Percentiles rank a stretch among this genome's conserved stretches.
phyloP scores from a whole-genome alignment of 129 eudicot genomes.

The Pulicaria dysenterica region DNA sequence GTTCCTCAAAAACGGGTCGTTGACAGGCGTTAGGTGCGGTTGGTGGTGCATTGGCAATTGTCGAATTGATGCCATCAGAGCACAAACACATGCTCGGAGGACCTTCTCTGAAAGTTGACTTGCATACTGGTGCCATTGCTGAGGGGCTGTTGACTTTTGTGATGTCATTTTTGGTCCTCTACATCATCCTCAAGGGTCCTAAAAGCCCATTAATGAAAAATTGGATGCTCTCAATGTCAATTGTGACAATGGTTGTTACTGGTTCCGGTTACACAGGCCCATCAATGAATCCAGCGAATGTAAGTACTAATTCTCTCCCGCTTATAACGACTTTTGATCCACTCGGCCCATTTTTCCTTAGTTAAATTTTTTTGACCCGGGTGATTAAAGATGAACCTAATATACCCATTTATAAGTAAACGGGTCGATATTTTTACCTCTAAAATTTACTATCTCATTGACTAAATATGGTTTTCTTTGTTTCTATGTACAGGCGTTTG shows the following conservation, averaged over 20 bases:
- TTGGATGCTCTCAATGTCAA: slow-evolving; percentile 74
- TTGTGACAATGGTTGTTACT: slow-evolving; percentile 55
- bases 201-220: slow-evolving; percentile 56
- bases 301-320: slow-evolving; percentile 37
- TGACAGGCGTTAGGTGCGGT: slow-evolving; percentile 83
- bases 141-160: slow-evolving; percentile 78
- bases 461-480: not conserved
- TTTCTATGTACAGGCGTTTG: slow-evolving; percentile 58
- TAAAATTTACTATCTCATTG: not conserved
- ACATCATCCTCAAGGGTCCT: slow-evolving; percentile 67
- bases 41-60: slow-evolving; percentile 74
- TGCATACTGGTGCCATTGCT: slow-evolving; percentile 87
- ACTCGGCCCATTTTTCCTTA: not conserved
- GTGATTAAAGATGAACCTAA: not conserved
- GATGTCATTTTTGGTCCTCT: slow-evolving; percentile 65
- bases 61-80: slow-evolving; percentile 69
- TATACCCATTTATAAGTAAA: not conserved
- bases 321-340: not conserved
- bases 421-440: not conserved
- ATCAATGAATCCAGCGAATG: slow-evolving; percentile 95
- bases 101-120: slow-evolving; percentile 78
- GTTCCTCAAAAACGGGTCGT: not conserved
- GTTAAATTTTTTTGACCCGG: not conserved
- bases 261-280: slow-evolving; percentile 91
- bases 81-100: slow-evolving; percentile 83